phyloP scores from a whole-genome alignment of 495 filamentous ascomycete species.

The Recurvomyces mirabilis region DNA sequence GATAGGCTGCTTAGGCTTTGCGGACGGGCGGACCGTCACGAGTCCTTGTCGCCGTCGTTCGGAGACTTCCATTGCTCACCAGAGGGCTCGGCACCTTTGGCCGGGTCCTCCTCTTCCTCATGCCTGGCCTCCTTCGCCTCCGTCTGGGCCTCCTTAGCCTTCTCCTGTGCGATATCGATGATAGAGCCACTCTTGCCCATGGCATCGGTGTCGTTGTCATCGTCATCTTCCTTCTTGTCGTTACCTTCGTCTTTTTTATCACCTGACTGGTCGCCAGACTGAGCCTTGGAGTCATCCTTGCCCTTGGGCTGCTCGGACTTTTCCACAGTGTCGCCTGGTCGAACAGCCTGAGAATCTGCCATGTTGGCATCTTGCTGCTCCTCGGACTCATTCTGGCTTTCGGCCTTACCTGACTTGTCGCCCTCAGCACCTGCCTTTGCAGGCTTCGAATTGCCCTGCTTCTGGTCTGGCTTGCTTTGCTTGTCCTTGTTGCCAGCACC shows the following conservation, averaged over 20 bases:
- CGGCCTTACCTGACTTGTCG: too few species aligned
- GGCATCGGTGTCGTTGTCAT: constrained; percentile 9
- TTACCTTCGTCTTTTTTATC: not conserved
- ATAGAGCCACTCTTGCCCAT: constrained; percentile 14
- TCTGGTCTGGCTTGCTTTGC: not conserved
- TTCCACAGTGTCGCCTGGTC: constrained; percentile 5
- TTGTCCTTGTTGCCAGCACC: not conserved
- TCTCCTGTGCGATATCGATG: constrained; percentile 20
- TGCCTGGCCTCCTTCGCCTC: constrained; percentile 21
- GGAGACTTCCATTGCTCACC: not conserved
- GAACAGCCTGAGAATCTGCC: constrained; percentile 3
- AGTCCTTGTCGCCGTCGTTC: not conserved
- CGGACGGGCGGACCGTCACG: not conserved
- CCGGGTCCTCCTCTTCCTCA: not conserved
- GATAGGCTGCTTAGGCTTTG: not conserved
- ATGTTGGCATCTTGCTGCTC: constrained; percentile 14
- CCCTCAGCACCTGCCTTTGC: not conserved
- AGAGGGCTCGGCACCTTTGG: not conserved
- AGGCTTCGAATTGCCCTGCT: not conserved
- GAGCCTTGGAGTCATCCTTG: not conserved
- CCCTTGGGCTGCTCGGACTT: too few species aligned
- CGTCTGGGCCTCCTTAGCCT: constrained; percentile 14
- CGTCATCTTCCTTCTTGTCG: constrained; percentile 3
- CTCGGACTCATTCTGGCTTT: not conserved
- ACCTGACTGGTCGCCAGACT: not conserved